phyloP scores from a whole-genome alignment of 208 protist species.

The Wallacemonas sp. region DNA sequence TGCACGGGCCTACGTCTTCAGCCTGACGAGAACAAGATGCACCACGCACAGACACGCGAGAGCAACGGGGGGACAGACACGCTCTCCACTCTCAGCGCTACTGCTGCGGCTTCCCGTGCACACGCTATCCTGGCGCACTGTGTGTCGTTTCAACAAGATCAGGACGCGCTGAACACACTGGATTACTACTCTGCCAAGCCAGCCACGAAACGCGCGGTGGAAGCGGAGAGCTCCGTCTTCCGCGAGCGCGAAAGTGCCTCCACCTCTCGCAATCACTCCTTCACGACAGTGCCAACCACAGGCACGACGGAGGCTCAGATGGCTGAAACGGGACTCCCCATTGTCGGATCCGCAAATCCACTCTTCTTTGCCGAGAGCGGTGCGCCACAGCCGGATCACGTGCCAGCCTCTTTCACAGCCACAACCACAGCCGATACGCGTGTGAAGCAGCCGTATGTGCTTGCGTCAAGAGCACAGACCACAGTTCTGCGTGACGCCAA shows the following conservation, averaged over 20 bases:
- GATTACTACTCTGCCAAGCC: not conserved
- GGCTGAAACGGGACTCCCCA: not conserved
- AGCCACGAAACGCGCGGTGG: not conserved
- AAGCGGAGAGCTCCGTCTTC: not conserved
- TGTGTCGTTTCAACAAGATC: conserved; percentile 18
- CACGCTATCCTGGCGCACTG: not conserved
- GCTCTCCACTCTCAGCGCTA: too few species aligned
- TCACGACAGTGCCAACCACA: not conserved
- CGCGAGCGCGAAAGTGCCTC: not conserved
- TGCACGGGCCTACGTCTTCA: not conserved
- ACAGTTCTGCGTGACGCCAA: not conserved
- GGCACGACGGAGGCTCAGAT: too few species aligned
- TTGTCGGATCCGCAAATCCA: not conserved
- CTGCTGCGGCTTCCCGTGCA: too few species aligned
- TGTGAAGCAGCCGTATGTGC: not conserved
- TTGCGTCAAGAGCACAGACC: not conserved
- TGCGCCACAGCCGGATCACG: conserved; percentile 1
- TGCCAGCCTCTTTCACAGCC: too few species aligned
- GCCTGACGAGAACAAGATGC: too few species aligned
- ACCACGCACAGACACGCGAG: too few species aligned
- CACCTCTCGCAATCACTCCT: not conserved
- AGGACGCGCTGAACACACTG: conserved; percentile 17
- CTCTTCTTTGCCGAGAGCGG: conserved; percentile 8
- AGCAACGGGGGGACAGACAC: too few species aligned
- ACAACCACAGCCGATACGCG: not conserved